phyloP scores from a whole-genome alignment of 495 filamentous ascomycete genomes.

The Hyaloscypha variabilis region DNA sequence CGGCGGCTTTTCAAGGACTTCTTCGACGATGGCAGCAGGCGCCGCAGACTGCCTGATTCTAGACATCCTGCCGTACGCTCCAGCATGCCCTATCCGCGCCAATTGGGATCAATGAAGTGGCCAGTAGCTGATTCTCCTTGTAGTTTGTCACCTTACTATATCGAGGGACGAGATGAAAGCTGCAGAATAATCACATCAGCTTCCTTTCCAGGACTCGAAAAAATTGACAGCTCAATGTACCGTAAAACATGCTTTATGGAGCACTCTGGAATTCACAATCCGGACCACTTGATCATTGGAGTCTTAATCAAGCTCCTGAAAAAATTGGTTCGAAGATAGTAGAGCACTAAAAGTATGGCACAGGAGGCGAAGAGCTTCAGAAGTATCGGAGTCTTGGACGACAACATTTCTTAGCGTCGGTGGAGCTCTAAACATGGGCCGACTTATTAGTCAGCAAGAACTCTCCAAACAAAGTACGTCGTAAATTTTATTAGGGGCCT shows the following conservation, averaged over 20 bases:
- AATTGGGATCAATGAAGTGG: neutral
- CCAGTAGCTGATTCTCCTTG: neutral
- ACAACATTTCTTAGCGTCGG: constrained; percentile 13
- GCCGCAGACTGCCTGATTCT: constrained; percentile 71
- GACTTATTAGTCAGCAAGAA: neutral
- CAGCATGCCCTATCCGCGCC: constrained; percentile 61
- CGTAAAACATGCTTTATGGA: constrained; percentile 11
- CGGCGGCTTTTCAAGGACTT: constrained; percentile 58
- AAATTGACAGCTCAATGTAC: neutral
- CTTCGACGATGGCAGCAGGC: constrained; percentile 61
- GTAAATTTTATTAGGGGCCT: no score
- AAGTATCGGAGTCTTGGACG: neutral
- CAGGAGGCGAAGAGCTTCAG: neutral
- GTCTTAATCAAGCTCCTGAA: neutral
- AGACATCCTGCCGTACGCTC: constrained; percentile 80
- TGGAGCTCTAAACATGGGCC: neutral
- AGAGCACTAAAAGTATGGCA: neutral
- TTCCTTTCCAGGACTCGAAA: neutral
- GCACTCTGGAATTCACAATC: neutral
- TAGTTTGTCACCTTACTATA: neutral
- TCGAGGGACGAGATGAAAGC: neutral
- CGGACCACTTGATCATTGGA: neutral
- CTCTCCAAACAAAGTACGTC: no score
- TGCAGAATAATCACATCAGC: neutral
- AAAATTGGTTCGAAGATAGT: neutral